Base-by-base conservation (phyloP, 441 rosid genomes). In the Erodium moschatum region DNA sequence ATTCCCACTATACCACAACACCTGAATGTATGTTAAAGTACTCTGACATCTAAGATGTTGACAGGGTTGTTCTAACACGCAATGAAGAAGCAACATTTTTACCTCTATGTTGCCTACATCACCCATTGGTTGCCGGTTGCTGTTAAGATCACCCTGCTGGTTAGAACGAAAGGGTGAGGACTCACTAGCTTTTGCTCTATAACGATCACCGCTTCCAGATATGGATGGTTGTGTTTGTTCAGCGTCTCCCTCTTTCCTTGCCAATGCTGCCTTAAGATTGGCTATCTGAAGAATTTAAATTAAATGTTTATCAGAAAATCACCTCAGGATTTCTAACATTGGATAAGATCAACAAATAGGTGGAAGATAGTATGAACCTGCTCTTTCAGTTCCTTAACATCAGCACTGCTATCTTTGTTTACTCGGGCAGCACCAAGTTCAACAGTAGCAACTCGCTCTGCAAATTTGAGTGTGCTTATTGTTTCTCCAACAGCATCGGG, bases 371-470 rank as follows among this genome's bases (percentile, higher is more conserved):
- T 16, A 54, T 5, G 61, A 1, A 18, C 97, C 84, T 89, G 93
- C 77, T 91, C 92, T 75, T 83, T 91, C 70, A 91, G 93, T 73
- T 87, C 96, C 71, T 84, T 91, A 67, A 91, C 90, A 73, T 89
- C 96, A 18, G 88, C 35, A 11, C 63, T 58, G 70, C 78, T 66
- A 67, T 84, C 94, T 77, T 80, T 87, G 84, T 91, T 91, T 52
- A 89, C 90, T 70, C 84, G 84, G 66, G 97, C 93, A 58, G 96
- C 89, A 66, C 96, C 97, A 8, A 91, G 88, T 76, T 91, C 96
- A 66, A 91, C 93, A 0, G 96, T 87, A 46, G 97, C 91, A 50
- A 91, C 96, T 64, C 97, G 78, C 81, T 91, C 96, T 16, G 97
- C 96, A 85, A 91, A 91, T 73, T 91, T 91, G 48, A 91, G 84